phyloP scores from a whole-genome alignment of 2,329 filamentous ascomycete genomes.

The Cladosporium colombiae region DNA sequence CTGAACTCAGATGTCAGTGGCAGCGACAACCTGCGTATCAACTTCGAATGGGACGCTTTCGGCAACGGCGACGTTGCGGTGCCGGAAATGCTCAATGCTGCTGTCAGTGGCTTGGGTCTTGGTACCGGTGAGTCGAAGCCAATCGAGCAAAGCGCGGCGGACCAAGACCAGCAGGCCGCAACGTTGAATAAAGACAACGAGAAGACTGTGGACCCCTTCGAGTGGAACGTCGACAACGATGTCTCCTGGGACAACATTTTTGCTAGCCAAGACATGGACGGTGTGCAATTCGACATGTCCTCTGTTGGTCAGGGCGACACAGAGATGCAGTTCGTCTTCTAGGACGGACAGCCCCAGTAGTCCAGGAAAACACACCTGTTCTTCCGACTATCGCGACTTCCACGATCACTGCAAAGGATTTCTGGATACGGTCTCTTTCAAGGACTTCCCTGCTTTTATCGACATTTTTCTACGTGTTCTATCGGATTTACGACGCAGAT shows the following conservation, averaged over 20 bases:
- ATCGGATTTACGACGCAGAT: background rate
- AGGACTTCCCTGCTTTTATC: background rate
- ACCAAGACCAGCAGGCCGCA: background rate
- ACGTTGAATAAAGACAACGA: background rate
- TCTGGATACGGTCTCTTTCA: background rate
- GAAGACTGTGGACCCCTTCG: background rate
- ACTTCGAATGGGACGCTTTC: slow-evolving; percentile 36
- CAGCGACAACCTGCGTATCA: slow-evolving; percentile 44
- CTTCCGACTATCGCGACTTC: background rate
- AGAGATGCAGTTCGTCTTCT: slow-evolving; percentile 17
- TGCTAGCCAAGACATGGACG: background rate
- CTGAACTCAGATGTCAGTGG: slow-evolving; percentile 46
- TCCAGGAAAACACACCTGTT: background rate
- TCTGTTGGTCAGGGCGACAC: background rate
- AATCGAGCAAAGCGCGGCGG: background rate
- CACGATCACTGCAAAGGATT: background rate
- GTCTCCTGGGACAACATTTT: slow-evolving; percentile 15
- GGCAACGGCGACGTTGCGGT: slow-evolving; percentile 37
- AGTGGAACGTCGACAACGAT: slow-evolving; percentile 4
- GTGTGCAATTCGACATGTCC: slow-evolving; percentile 11
- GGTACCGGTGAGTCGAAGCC: background rate
- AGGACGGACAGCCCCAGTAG: background rate
- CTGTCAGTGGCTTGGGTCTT: slow-evolving; percentile 2
- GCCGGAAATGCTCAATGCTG: slow-evolving; percentile 24
- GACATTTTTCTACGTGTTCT: background rate